Evolutionary conservation across 371 early-diverging fungal genomes (phyloP).

Genomic region (Blakeslea trispora): DNA sequence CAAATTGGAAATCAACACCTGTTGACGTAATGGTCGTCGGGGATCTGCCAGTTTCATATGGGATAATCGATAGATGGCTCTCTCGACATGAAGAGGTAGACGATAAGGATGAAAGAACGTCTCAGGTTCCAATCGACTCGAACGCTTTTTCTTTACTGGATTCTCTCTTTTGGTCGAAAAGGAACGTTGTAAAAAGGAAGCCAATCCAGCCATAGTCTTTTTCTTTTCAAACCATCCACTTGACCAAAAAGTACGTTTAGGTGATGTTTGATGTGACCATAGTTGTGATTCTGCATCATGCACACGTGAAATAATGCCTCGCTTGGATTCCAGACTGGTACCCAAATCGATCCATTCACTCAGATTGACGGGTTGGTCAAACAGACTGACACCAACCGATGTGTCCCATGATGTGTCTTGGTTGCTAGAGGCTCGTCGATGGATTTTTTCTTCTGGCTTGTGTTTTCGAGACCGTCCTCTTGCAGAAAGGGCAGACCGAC

Average conservation of each 20-base stretch:
- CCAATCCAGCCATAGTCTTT: conserved; percentile 24
- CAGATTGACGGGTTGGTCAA: conserved; percentile 50
- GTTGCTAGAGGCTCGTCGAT: conserved; percentile 6
- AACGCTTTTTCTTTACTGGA: too few relatives aligned
- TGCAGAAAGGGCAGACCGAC: conserved; percentile 35
- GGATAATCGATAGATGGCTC: conserved; percentile 65
- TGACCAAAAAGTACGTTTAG: conserved; percentile 34
- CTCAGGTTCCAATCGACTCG: conserved; percentile 18
- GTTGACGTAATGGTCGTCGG: conserved; percentile 66
- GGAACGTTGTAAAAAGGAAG: conserved; percentile 30
- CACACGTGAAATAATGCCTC: conserved; percentile 43
- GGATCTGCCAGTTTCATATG: conserved; percentile 68
- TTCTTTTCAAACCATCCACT: conserved; percentile 25
- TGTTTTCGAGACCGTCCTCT: conserved; percentile 22
- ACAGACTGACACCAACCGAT: conserved; percentile 31
- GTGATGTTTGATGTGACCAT: conserved; percentile 7
- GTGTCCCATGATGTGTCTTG: conserved; percentile 17
- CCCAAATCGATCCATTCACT: conserved; percentile 55
- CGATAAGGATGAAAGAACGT: conserved; percentile 40
- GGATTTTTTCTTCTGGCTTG: not conserved
- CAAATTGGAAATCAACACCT: conserved; percentile 73
- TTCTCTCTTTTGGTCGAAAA: conserved; percentile 30
- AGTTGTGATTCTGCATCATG: conserved; percentile 42
- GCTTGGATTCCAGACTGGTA: conserved; percentile 37
- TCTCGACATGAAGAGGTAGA: conserved; percentile 73